A percentile compares a stretch with the other conserved stretches of the same genome.
These are phyloP conservation scores for Globisporangium carolinianum DNA, from an alignment of 352 stramenopile genomes.

Conservation along the genomic window DNA sequence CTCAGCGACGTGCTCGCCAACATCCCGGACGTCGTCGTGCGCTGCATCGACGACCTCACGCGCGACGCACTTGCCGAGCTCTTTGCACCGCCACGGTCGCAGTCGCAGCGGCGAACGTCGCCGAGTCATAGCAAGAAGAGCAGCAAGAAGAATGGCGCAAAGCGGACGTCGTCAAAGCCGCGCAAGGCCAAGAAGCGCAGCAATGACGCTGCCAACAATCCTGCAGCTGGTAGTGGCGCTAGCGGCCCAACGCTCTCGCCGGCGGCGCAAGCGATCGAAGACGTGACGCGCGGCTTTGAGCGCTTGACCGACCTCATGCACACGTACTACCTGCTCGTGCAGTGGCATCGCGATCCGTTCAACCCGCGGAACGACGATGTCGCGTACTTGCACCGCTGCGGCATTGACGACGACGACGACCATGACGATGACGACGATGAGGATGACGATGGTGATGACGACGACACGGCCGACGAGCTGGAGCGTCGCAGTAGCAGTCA, in stretches of 20 bases:
- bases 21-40: constrained; percentile 76
- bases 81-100: constrained; percentile 22
- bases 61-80: constrained; percentile 33
- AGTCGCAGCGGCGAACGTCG: constrained; percentile 25
- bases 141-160: neutral
- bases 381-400: constrained; percentile 71
- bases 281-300: constrained; percentile 59
- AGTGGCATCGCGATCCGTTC: constrained; percentile 87
- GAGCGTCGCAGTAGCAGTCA: constrained; percentile 10
- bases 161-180: neutral
- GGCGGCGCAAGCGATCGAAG: constrained; percentile 45
- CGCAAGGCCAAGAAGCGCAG: neutral
- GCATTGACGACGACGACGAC: constrained; percentile 76
- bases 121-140: constrained; percentile 15
- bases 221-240: neutral
- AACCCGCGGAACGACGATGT: constrained; percentile 68
- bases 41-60: constrained; percentile 67
- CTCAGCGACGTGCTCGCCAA: constrained; percentile 63
- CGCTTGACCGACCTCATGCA: constrained; percentile 80
- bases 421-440: constrained; percentile 59
- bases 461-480: constrained; percentile 29
- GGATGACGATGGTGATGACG: constrained; percentile 32
- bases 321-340: constrained; percentile 82
- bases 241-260: constrained; percentile 5
- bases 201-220: neutral